Conservation (phyloP, 2,329 filamentous ascomycete genomes). For the Penicillium sclerotigenum region DNA sequence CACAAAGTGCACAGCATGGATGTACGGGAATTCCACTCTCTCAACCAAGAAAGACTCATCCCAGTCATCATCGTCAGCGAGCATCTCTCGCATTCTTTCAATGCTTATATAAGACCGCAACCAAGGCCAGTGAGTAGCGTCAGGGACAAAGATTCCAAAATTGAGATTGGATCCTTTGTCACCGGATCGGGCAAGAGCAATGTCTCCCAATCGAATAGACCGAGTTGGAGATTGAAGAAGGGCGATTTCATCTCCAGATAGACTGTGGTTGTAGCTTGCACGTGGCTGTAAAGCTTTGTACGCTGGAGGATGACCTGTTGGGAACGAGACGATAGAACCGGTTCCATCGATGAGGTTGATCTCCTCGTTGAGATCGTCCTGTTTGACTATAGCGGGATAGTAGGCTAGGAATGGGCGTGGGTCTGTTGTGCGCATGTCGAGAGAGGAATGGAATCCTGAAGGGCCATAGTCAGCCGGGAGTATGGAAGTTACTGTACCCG, state of each 20-base stretch:
- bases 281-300: slow-evolving; percentile 14
- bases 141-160: slow-evolving; percentile 39
- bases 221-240: slow-evolving; percentile 21
- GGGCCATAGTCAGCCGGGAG: neutral
- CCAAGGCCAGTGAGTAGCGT: slow-evolving; percentile 32
- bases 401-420: slow-evolving; percentile 44
- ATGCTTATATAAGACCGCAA: slow-evolving; percentile 43
- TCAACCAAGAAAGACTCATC: slow-evolving; percentile 44
- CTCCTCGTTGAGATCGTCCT: slow-evolving; percentile 28
- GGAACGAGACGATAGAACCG: neutral
- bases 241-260: slow-evolving; percentile 20
- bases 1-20: slow-evolving; percentile 52
- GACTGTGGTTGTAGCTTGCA: slow-evolving; percentile 21
- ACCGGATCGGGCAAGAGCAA: slow-evolving; percentile 45
- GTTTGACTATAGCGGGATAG: slow-evolving; percentile 40
- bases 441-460: slow-evolving; percentile 42
- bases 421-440: slow-evolving; percentile 43
- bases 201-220: slow-evolving; percentile 41
- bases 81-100: slow-evolving; percentile 37
- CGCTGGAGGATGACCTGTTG: slow-evolving; percentile 17
- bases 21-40: slow-evolving; percentile 47
- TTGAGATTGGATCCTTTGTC: slow-evolving; percentile 46
- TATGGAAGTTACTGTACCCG: neutral
- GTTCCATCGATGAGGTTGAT: slow-evolving; percentile 23
- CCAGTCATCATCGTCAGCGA: slow-evolving; percentile 44